These are phyloP conservation scores for Colletotrichum theobromicola DNA, from an alignment of 2,329 filamentous ascomycete species.

Conservation along the genomic window DNA sequence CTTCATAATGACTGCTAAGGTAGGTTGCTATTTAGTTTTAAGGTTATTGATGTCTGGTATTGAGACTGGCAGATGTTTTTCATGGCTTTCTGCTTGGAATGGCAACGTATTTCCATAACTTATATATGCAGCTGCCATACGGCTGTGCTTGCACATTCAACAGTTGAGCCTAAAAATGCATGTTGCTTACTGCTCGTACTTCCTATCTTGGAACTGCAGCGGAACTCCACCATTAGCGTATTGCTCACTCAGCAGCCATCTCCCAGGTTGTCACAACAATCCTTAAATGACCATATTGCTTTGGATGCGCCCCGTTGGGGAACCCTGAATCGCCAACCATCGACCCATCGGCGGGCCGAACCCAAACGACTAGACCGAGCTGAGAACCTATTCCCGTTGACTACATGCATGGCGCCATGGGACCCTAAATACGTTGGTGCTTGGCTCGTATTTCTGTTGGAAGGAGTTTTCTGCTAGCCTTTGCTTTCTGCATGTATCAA, in stretches of 20 bases:
- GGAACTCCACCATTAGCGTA: neutral
- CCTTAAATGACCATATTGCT: neutral
- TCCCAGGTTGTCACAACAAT: neutral
- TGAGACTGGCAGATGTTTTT: neutral
- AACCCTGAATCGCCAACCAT: neutral
- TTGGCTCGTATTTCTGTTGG: neutral
- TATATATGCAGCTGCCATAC: neutral
- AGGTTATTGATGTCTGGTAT: neutral
- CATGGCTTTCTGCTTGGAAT: neutral
- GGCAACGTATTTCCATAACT: neutral
- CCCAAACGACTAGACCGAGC: too few species aligned
- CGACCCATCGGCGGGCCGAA: neutral
- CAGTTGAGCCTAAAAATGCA: neutral
- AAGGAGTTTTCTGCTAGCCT: neutral
- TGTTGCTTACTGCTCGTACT: too few species aligned
- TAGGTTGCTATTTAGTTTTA: too few species aligned
- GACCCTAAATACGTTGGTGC: neutral
- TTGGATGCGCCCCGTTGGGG: neutral
- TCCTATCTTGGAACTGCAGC: neutral
- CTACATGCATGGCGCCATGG: too few species aligned
- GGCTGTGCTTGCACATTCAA: accelerated
- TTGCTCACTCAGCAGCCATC: neutral
- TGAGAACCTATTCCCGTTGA: too few species aligned
- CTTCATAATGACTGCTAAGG: neutral
- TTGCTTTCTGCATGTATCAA: neutral